A percentile compares a stretch with the other conserved stretches of the same genome.
phyloP scores from a whole-genome alignment of 2,329 filamentous ascomycete species.

The Penicillium polonicum region DNA sequence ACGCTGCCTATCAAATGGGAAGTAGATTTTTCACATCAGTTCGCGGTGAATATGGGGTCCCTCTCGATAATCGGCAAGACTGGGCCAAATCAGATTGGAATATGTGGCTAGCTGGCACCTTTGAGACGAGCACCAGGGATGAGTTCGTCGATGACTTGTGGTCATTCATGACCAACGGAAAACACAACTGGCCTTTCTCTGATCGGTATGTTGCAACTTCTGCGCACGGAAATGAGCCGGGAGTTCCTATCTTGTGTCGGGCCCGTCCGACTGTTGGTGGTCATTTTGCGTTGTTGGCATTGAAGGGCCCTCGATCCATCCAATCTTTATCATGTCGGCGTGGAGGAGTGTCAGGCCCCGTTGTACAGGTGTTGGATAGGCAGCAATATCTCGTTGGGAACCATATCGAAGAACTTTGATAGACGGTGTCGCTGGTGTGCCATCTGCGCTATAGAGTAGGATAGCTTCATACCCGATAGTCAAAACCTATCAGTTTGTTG shows the following conservation, averaged over 20 bases:
- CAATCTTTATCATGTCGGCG: constrained; percentile 13
- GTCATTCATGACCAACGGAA: constrained; percentile 43
- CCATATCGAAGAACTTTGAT: constrained; percentile 17
- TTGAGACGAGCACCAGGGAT: constrained; percentile 29
- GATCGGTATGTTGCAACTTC: constrained; percentile 44
- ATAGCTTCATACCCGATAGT: background rate
- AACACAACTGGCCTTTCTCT: constrained; percentile 47
- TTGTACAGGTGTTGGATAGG: background rate
- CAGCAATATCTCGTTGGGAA: background rate
- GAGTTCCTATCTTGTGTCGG: constrained; percentile 34
- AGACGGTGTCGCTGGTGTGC: background rate
- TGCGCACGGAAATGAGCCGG: constrained; percentile 31
- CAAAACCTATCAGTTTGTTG: background rate
- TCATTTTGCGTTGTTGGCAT: constrained; percentile 44
- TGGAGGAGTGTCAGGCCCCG: background rate
- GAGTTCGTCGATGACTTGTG: constrained; percentile 44
- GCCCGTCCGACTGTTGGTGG: constrained; percentile 46
- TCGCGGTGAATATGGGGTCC: constrained; percentile 38
- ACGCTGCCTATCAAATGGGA: constrained; percentile 38
- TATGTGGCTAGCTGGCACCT: constrained; percentile 43
- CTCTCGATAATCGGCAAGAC: constrained; percentile 41
- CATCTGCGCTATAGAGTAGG: background rate
- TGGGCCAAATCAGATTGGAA: constrained; percentile 50
- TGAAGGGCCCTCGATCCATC: constrained; percentile 33
- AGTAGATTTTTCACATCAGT: constrained; percentile 39